A percentile compares a stretch with the other conserved stretches of the same genome.
These are phyloP conservation scores for Lactarius quietus DNA, from an alignment of 768 basidiomycete genomes.

Conservation along the genomic window DNA sequence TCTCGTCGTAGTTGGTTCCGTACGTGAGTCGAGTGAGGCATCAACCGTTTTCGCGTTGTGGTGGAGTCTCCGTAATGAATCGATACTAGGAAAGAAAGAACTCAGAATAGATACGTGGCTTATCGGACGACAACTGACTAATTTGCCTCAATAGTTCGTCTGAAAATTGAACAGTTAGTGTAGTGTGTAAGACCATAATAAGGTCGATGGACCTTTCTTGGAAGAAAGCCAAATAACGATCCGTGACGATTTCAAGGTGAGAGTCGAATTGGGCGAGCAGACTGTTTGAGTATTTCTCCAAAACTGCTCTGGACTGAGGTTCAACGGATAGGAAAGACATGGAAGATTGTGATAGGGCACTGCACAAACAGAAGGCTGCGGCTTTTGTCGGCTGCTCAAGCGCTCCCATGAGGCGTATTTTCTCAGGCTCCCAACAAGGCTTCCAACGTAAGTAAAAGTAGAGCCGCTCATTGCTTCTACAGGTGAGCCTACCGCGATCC, in stretches of 20 bases:
- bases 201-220: background rate
- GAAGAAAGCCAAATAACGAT: background rate
- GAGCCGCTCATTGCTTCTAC: no score
- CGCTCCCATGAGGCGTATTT: no score
- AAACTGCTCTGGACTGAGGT: background rate
- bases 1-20: no score
- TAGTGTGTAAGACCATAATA: background rate
- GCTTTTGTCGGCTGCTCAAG: no score
- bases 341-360: no score
- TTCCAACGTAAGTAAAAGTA: no score
- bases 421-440: no score
- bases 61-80: no score
- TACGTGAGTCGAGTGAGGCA: no score
- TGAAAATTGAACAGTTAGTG: background rate
- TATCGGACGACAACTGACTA: background rate
- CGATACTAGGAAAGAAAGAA: background rate
- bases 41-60: no score
- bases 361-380: no score
- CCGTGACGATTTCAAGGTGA: background rate
- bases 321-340: background rate
- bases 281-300: background rate
- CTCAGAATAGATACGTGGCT: background rate
- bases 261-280: background rate
- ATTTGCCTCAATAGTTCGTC: background rate
- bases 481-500: no score